Evolutionary conservation across 768 basidiomycete species (phyloP).

Genomic region (Boletus barrowsii): DNA sequence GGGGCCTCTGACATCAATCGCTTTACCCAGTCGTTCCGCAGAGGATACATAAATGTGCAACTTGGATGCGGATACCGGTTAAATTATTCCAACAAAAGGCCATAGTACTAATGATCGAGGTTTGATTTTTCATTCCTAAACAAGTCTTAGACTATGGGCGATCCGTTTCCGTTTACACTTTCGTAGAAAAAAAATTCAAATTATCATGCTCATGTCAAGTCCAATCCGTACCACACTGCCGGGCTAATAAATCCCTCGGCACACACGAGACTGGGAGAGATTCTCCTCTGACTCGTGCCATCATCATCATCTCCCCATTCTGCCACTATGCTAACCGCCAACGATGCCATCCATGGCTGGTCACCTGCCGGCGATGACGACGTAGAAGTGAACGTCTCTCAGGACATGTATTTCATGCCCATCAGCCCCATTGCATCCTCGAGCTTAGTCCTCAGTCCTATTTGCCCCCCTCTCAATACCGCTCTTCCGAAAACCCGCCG

Average conservation of each 20-base stretch:
- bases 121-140: conserved; percentile 15
- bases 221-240: neutral
- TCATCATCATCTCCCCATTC: neutral
- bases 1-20: neutral
- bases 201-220: neutral
- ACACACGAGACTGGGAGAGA: neutral
- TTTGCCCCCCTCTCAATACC: conserved; percentile 16
- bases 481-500: neutral
- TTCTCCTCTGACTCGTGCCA: neutral
- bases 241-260: conserved; percentile 7
- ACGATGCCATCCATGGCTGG: conserved; percentile 24
- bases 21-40: neutral
- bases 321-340: conserved; percentile 8
- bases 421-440: conserved; percentile 2
- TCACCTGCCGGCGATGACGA: conserved; percentile 28
- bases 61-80: neutral
- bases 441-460: conserved; percentile 5
- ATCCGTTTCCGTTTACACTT: conserved; percentile 7
- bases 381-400: conserved; percentile 26
- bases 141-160: neutral
- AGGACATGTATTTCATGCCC: conserved; percentile 10
- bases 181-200: neutral
- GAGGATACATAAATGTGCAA: no score
- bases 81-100: no score
- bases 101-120: conserved; percentile 9